These are phyloP conservation scores for Cutaneotrichosporon spelunceum DNA, from an alignment of 1,284 basidiomycete genomes.

Conservation along the genomic window DNA sequence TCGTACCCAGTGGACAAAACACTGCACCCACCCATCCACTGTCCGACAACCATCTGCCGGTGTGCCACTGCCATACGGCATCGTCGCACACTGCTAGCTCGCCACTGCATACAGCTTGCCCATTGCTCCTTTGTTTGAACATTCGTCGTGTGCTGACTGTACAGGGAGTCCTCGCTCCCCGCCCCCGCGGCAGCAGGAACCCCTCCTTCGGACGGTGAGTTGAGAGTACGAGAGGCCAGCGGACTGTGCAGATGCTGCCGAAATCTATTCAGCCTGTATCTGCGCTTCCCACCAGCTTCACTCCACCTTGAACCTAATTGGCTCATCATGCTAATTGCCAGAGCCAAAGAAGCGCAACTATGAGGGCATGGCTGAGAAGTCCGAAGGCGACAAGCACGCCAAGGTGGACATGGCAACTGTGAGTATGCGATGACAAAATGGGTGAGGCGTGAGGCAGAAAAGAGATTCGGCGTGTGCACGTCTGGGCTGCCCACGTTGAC, in stretches of 20 bases:
- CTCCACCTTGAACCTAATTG: too few species aligned
- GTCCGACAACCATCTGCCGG: too few species aligned
- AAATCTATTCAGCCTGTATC: background rate
- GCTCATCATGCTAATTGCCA: background rate
- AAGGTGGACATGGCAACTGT: conserved; percentile 81
- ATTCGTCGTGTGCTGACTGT: conserved; percentile 5
- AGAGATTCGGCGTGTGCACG: too few species aligned
- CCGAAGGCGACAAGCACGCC: conserved; percentile 56
- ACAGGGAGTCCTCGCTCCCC: conserved; percentile 39
- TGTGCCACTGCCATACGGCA: too few species aligned
- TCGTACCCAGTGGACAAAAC: background rate
- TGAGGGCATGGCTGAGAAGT: conserved; percentile 82
- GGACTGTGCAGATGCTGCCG: background rate
- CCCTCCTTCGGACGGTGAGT: conserved; percentile 30
- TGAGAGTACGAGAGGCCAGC: background rate
- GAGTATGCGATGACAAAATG: conserved; percentile 28
- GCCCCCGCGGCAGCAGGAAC: conserved; percentile 19
- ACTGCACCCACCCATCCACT: background rate
- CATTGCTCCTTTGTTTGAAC: background rate
- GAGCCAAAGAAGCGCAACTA: conserved; percentile 76
- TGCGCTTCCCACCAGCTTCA: background rate
- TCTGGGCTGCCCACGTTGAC: too few species aligned
- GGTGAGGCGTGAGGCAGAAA: too few species aligned
- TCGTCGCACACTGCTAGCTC: background rate
- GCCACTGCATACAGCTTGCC: conserved; percentile 8